These are phyloP conservation scores for Elsinoe arachidis DNA, from an alignment of 2,329 filamentous ascomycete genomes.

Conservation along the genomic window DNA sequence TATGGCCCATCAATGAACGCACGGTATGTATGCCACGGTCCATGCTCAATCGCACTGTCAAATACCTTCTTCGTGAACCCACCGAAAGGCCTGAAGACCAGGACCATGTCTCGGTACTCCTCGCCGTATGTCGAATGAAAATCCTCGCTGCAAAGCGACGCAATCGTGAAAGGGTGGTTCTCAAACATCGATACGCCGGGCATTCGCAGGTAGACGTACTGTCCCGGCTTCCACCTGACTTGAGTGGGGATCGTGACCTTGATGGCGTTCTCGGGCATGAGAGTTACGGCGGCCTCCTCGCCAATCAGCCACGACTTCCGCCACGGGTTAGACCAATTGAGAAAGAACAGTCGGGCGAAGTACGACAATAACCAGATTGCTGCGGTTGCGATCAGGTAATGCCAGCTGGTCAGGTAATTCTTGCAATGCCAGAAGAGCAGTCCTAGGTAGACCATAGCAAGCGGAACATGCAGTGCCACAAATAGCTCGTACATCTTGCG, in stretches of 20 bases:
- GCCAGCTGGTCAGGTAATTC: slow-evolving; percentile 85
- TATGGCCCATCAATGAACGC: slow-evolving; percentile 93
- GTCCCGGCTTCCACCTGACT: slow-evolving; percentile 85
- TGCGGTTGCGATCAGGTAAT: slow-evolving; percentile 74
- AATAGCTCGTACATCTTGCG: slow-evolving; percentile 79
- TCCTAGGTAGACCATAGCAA: slow-evolving; percentile 69
- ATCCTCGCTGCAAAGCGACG: slow-evolving; percentile 84
- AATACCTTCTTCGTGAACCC: slow-evolving; percentile 83
- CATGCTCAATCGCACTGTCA: slow-evolving; percentile 73
- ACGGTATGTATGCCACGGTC: slow-evolving; percentile 83
- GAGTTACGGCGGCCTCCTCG: slow-evolving; percentile 80
- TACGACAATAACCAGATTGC: slow-evolving; percentile 73
- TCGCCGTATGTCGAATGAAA: slow-evolving; percentile 89
- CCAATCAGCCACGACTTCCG: slow-evolving; percentile 75
- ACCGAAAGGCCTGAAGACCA: slow-evolving; percentile 85
- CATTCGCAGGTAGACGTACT: slow-evolving; percentile 92
- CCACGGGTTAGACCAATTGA: slow-evolving; percentile 83
- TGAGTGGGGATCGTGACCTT: slow-evolving; percentile 92
- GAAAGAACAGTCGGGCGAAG: slow-evolving; percentile 64
- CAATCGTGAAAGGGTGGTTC: slow-evolving; percentile 92
- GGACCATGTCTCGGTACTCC: slow-evolving; percentile 74
- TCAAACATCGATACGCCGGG: slow-evolving; percentile 83
- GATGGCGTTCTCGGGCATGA: slow-evolving; percentile 88
- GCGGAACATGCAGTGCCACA: slow-evolving; percentile 70
- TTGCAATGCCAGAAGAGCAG: slow-evolving; percentile 94